A percentile compares a stretch with the other conserved stretches of the same genome.
Evolutionary conservation across 225 moss, liverwort and hornwort genomes (phyloP).

Genomic region (Sphagnum contortum): DNA sequence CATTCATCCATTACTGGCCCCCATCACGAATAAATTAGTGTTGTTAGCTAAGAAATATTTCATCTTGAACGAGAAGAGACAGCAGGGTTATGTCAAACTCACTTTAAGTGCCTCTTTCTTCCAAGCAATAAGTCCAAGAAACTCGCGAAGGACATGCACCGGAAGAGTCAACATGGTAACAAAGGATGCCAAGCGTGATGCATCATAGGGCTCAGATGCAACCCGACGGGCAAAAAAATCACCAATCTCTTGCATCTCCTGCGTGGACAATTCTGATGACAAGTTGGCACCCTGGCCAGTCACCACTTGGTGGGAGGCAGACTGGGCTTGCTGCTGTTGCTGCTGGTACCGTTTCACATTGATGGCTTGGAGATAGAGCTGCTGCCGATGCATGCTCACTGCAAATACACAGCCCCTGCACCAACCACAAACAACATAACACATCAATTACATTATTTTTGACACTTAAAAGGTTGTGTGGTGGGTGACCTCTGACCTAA

Average conservation of each 20-base stretch:
- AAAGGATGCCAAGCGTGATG: slow-evolving; percentile 87
- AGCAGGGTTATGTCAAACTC: background rate
- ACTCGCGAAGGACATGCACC: slow-evolving; percentile 78
- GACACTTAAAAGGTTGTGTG: too few relatives aligned
- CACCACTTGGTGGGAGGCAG: slow-evolving; percentile 38
- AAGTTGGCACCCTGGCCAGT: slow-evolving; percentile 42
- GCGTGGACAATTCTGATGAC: slow-evolving; percentile 48
- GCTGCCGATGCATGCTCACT: slow-evolving; percentile 92
- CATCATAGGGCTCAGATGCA: slow-evolving; percentile 95
- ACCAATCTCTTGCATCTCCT: slow-evolving; percentile 69
- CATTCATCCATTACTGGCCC: too few relatives aligned
- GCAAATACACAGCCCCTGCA: slow-evolving; percentile 85
- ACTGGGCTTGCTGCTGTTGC: slow-evolving; percentile 61
- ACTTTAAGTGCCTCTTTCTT: slow-evolving; percentile 72
- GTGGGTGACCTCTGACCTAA: too few relatives aligned
- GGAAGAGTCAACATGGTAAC: slow-evolving; percentile 97
- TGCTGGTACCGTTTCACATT: slow-evolving; percentile 82
- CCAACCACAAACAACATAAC: background rate
- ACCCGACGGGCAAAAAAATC: slow-evolving; percentile 84
- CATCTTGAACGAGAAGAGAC: too few relatives aligned
- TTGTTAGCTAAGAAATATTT: too few relatives aligned
- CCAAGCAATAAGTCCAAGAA: slow-evolving; percentile 86
- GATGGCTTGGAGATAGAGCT: slow-evolving; percentile 75
- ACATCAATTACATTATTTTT: too few relatives aligned
- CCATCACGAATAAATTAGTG: too few relatives aligned